Evolutionary conservation across 768 basidiomycete genomes (phyloP).

Genomic region (Boletus coccyginus): DNA sequence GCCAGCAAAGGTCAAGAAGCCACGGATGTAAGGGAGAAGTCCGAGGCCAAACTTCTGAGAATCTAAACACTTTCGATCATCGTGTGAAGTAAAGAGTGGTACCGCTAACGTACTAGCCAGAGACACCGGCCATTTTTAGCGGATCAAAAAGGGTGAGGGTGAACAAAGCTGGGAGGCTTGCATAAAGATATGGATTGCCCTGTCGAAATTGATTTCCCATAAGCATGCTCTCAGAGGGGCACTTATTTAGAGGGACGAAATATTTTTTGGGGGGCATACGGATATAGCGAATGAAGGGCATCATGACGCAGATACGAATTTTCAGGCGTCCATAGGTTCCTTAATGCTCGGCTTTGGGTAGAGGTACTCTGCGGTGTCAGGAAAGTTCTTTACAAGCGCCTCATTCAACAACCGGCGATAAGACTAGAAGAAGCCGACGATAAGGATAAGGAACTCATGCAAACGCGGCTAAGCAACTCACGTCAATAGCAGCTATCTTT

Average conservation of each 20-base stretch:
- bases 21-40: constrained; percentile 34
- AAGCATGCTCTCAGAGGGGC: constrained; percentile 10
- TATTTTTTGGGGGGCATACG: not conserved
- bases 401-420: constrained; percentile 68
- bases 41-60: constrained; percentile 33
- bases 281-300: constrained; percentile 1
- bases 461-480: constrained; percentile 31
- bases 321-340: constrained; percentile 13
- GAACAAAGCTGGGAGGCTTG: constrained; percentile 9
- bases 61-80: constrained; percentile 26
- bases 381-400: constrained; percentile 69
- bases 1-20: constrained; percentile 26
- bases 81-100: constrained; percentile 18
- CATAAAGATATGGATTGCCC: constrained; percentile 20
- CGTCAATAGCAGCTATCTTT: constrained; percentile 76
- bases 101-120: constrained; percentile 16
- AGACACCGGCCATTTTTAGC: constrained; percentile 14
- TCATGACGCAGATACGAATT: not conserved
- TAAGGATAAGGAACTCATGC: constrained; percentile 5
- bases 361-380: constrained; percentile 42
- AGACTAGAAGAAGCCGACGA: constrained; percentile 42
- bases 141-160: constrained; percentile 17
- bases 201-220: constrained; percentile 14
- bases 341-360: constrained; percentile 8
- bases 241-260: constrained; percentile 3